Evolutionary conservation across 1,139 yeast genomes (phyloP).

Genomic region (Yarrowia galli): DNA sequence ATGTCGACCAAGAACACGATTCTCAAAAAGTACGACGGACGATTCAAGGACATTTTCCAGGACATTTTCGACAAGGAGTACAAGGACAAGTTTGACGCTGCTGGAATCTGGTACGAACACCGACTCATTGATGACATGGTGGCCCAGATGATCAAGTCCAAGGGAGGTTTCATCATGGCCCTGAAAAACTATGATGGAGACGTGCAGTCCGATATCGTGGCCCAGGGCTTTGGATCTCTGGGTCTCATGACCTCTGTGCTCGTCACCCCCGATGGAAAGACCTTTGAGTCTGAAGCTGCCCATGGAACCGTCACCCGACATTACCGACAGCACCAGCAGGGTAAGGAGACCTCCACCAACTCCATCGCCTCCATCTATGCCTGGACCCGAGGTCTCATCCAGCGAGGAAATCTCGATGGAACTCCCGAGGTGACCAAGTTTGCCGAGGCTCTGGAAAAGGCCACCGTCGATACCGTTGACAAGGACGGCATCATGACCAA

Average conservation of each 20-base stretch:
- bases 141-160: constrained; percentile 95
- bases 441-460: constrained; percentile 78
- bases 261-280: constrained; percentile 93
- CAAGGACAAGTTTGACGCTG: constrained; percentile 71
- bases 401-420: constrained; percentile 86
- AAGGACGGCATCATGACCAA: constrained; percentile 92
- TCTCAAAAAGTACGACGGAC: constrained; percentile 90
- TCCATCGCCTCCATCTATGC: constrained; percentile 98
- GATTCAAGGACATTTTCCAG: constrained; percentile 92
- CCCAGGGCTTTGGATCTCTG: constrained; percentile 96
- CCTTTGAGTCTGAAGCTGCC: constrained; percentile 96
- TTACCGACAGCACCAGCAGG: constrained; percentile 91
- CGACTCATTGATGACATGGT: constrained; percentile 98
- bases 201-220: constrained; percentile 95
- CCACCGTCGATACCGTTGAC: constrained; percentile 85
- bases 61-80: constrained; percentile 74
- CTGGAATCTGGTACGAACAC: constrained; percentile 94
- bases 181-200: constrained; percentile 98
- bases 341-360: constrained; percentile 96
- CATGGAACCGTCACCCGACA: constrained; percentile 98
- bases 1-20: constrained; percentile 94
- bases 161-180: constrained; percentile 94
- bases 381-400: constrained; percentile 91
- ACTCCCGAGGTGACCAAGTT: constrained; percentile 85
- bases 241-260: constrained; percentile 96